These are phyloP conservation scores for Citrullus mucosospermus DNA, from an alignment of 306 rosid genomes.

Conservation along the genomic window DNA sequence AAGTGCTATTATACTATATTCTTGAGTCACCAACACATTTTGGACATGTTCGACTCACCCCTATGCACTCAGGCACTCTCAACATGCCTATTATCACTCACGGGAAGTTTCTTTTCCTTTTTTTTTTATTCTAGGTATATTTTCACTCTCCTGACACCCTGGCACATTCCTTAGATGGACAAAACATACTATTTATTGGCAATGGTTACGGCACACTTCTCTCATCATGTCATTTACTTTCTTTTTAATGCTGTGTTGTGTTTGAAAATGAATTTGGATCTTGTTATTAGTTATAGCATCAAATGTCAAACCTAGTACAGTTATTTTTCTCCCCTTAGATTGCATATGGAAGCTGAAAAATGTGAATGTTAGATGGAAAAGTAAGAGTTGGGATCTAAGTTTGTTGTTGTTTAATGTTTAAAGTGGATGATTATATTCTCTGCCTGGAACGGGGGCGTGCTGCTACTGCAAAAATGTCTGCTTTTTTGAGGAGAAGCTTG, in stretches of 20 bases:
- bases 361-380: neutral
- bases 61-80: neutral
- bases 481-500: slow-evolving; percentile 57
- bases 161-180: neutral
- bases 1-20: neutral
- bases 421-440: slow-evolving; percentile 74
- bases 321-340: neutral
- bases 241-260: neutral
- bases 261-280: neutral
- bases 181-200: neutral
- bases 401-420: slow-evolving; percentile 18
- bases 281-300: neutral
- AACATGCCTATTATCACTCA: neutral
- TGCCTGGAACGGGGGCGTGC: slow-evolving; percentile 90
- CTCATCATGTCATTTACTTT: neutral
- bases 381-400: slow-evolving; percentile 3
- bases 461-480: slow-evolving; percentile 53
- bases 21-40: neutral
- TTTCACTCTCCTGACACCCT: neutral
- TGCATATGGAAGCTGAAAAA: neutral
- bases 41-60: neutral
- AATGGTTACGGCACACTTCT: neutral
- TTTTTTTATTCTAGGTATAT: neutral
- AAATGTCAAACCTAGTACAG: neutral
- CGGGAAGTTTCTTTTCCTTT: neutral